These are phyloP conservation scores for Eragrostis curvula DNA, from an alignment of 176 grass and related monocot species.

Conservation along the genomic window DNA sequence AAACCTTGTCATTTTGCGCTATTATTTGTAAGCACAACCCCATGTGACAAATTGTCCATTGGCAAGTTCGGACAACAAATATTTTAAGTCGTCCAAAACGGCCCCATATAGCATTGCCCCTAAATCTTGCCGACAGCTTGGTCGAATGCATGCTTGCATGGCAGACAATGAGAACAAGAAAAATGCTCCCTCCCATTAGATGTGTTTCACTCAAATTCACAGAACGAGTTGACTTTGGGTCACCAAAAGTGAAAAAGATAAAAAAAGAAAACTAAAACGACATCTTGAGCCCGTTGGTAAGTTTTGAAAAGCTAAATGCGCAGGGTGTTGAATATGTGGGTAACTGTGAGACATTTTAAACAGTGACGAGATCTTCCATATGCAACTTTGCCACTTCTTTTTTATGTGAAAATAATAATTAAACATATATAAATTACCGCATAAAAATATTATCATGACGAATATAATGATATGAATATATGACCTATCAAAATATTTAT, in stretches of 20 bases:
- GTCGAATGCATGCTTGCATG: neutral
- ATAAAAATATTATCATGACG: conserved; percentile 78
- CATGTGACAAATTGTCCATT: conserved; percentile 26
- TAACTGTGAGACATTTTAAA: too few relatives aligned
- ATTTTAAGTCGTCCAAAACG: neutral
- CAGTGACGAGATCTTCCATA: too few relatives aligned
- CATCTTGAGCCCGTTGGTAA: neutral
- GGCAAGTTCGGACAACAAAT: neutral
- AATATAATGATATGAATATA: conserved; percentile 40
- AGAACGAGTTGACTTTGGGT: too few relatives aligned
- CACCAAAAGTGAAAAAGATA: too few relatives aligned
- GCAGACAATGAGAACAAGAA: neutral
- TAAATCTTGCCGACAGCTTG: conserved; percentile 21
- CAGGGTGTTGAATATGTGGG: too few relatives aligned
- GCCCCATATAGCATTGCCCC: neutral
- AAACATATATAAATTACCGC: conserved; percentile 89
- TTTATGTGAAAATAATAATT: neutral
- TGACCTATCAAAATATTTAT: too few relatives aligned
- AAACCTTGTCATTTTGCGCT: neutral
- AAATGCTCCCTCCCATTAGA: neutral
- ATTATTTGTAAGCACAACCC: neutral
- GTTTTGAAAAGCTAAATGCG: too few relatives aligned
- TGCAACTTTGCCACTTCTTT: too few relatives aligned
- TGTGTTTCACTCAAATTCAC: neutral
- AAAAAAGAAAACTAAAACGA: neutral